A percentile compares a stretch with the other conserved stretches of the same genome.
phyloP scores from a whole-genome alignment of 805 yeast species.

The Barnettozyma wickerhamii region DNA sequence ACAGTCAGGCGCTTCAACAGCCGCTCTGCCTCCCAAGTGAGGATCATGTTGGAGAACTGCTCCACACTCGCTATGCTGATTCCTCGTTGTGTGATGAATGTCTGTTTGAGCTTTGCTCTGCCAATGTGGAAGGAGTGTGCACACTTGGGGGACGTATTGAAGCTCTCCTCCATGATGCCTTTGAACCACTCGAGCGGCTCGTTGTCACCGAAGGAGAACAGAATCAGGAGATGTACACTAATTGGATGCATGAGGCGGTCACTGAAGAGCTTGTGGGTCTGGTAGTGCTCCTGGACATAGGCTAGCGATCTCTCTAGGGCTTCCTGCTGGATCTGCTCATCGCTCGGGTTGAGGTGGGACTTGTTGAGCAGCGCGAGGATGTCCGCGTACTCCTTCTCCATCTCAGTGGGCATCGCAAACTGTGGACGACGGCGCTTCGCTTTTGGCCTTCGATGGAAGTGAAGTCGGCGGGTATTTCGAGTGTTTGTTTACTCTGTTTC shows the following conservation, averaged over 20 bases:
- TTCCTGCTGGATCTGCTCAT: constrained; percentile 31
- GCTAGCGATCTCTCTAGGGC: constrained; percentile 38
- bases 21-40: constrained; percentile 26
- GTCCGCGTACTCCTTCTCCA: not conserved
- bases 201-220: constrained; percentile 54
- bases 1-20: constrained; percentile 9
- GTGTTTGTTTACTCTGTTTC: too few relatives aligned
- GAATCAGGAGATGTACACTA: constrained; percentile 49
- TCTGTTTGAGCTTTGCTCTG: constrained; percentile 45
- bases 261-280: constrained; percentile 51
- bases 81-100: constrained; percentile 47
- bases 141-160: constrained; percentile 52
- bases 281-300: constrained; percentile 28
- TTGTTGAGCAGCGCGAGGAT: constrained; percentile 4
- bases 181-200: constrained; percentile 43
- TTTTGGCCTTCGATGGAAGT: too few relatives aligned
- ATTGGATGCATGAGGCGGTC: constrained; percentile 43
- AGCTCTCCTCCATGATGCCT: constrained; percentile 32
- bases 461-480: too few relatives aligned
- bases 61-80: constrained; percentile 27
- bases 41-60: constrained; percentile 16
- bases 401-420: too few relatives aligned
- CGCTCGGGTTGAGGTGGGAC: constrained; percentile 30
- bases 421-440: too few relatives aligned
- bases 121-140: constrained; percentile 48